These are phyloP conservation scores for Thalassiosira livingstoniorum DNA, from an alignment of 352 stramenopile species.

Conservation along the genomic window DNA sequence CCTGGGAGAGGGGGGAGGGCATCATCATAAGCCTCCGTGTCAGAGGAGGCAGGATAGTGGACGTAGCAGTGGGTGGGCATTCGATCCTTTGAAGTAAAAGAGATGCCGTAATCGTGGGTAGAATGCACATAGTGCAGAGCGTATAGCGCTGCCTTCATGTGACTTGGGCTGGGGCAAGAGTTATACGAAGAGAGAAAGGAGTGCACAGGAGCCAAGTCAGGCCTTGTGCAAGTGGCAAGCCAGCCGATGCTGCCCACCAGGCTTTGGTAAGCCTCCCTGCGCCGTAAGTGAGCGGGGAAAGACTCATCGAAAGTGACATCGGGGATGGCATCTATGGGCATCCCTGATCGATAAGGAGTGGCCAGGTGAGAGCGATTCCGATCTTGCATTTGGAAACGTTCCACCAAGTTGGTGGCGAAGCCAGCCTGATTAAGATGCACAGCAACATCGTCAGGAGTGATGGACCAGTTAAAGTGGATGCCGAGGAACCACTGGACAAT, in stretches of 20 bases:
- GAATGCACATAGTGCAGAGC: background rate
- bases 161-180: no score
- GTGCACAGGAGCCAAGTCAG: background rate
- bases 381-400: slow-evolving; percentile 21
- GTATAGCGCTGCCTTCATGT: background rate
- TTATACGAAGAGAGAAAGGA: background rate
- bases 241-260: slow-evolving; percentile 32
- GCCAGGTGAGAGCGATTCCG: slow-evolving; percentile 9
- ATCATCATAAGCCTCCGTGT: slow-evolving; percentile 11
- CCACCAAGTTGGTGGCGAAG: slow-evolving; percentile 18
- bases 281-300: background rate
- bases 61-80: background rate
- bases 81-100: background rate
- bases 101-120: slow-evolving; percentile 6
- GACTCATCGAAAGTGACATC: background rate
- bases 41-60: background rate
- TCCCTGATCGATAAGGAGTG: slow-evolving; percentile 36
- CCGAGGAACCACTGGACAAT: slow-evolving; percentile 26
- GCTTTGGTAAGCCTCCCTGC: slow-evolving; percentile 25
- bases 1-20: background rate
- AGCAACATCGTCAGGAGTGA: slow-evolving; percentile 3
- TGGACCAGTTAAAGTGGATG: slow-evolving; percentile 19
- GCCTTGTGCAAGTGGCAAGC: slow-evolving; percentile 2
- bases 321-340: slow-evolving; percentile 39
- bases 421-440: slow-evolving; percentile 30